Evolutionary conservation across 2,329 filamentous ascomycete genomes (phyloP).

Genomic region (Penicillium sp.): DNA sequence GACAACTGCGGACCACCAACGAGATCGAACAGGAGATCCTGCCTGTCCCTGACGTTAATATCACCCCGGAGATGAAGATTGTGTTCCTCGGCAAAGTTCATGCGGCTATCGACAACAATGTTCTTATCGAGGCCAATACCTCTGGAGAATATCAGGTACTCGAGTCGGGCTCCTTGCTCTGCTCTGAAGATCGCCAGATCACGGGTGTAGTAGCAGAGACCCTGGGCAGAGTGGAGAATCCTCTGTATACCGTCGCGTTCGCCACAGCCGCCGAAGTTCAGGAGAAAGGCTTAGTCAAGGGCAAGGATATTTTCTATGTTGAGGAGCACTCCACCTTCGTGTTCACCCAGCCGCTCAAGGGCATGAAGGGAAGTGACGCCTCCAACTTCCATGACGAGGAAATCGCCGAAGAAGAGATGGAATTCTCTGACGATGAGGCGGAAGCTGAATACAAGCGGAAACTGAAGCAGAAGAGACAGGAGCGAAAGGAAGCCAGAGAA

Average conservation of each 20-base stretch:
- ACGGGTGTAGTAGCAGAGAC: slow-evolving; percentile 78
- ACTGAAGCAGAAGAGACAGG: slow-evolving; percentile 57
- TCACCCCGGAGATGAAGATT: slow-evolving; percentile 69
- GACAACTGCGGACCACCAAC: slow-evolving; percentile 68
- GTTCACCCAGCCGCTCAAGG: slow-evolving; percentile 72
- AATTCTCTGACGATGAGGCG: slow-evolving; percentile 94
- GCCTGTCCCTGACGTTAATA: slow-evolving; percentile 67
- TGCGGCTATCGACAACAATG: slow-evolving; percentile 65
- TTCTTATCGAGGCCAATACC: slow-evolving; percentile 68
- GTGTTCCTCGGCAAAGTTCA: slow-evolving; percentile 66
- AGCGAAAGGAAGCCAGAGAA: slow-evolving; percentile 44
- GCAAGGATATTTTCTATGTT: slow-evolving; percentile 69
- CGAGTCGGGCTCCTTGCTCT: slow-evolving; percentile 74
- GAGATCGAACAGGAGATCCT: slow-evolving; percentile 57
- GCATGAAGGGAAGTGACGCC: slow-evolving; percentile 79
- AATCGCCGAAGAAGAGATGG: slow-evolving; percentile 71
- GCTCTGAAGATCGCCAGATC: slow-evolving; percentile 63
- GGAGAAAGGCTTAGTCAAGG: slow-evolving; percentile 58
- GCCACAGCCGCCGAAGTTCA: slow-evolving; percentile 58
- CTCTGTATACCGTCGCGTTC: slow-evolving; percentile 76
- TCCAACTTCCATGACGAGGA: slow-evolving; percentile 95
- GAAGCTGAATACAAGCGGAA: slow-evolving; percentile 72
- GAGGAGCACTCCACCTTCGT: slow-evolving; percentile 70
- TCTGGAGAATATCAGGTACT: slow-evolving; percentile 77
- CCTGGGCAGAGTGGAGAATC: slow-evolving; percentile 74